Evolutionary conservation across 1,139 yeast genomes (phyloP), one percentile per base, ranked within the genome.

Genomic region (Groenewaldozyma sp.): DNA sequence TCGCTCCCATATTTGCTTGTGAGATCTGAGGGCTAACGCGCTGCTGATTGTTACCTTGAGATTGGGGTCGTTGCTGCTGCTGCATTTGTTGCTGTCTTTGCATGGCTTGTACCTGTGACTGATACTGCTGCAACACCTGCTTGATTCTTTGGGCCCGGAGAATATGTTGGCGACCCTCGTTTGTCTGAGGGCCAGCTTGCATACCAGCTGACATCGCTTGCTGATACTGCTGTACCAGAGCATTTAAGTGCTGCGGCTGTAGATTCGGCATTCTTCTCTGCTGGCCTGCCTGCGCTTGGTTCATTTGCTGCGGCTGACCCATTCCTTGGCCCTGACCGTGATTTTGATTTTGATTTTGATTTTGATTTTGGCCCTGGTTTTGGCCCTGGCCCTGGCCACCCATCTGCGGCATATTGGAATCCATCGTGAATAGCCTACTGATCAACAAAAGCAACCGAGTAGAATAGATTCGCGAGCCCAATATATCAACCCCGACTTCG

Each of bases 131-230:
- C 40, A 71, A 68, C 43, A 65, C 69, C 56, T 64, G 68, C 50
- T 71, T 74, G 49, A 83, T 76, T 43, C 73, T 73, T 42, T 82
- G 82, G 2, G 91, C 93, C 45, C 76, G 78, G 46, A 69, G 65
- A 48, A 74, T 64, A 53, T 81, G 84, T 49, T 73, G 77, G 55
- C 74, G 75, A n/a, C 88, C 91, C 48, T 73, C 78, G 0, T 74
- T 78, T 5, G 82, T 73, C 37, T 76, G 78, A 10, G 65, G 60
- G 4, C 80, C 80, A 0, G 68, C 63, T 31, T 59, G 57, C 49
- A 73, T 73, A 1, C 87, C 93, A 47, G 74, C 72, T 28, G 73
- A 74, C 40, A 78, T 70, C 52, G 79, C 87, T 35, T 71, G 67
- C 45, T 74, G 77, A 50, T 80, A 76, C 48, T 72, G 74, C 43